phyloP scores from a whole-genome alignment of 495 filamentous ascomycete species.

The Cetradonia linearis region DNA sequence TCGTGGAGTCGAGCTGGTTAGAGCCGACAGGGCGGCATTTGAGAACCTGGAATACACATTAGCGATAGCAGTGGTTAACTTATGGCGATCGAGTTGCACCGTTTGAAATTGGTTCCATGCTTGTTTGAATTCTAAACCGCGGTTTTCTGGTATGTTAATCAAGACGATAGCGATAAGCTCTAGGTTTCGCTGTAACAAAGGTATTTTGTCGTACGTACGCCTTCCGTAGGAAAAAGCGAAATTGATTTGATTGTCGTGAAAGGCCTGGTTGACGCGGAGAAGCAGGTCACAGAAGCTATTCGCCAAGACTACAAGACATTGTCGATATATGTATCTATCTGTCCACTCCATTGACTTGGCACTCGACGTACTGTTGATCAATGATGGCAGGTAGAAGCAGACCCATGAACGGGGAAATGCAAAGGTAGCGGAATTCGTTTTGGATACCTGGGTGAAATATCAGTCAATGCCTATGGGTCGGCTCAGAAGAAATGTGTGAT shows the following conservation, averaged over 20 bases:
- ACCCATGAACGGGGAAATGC: conserved; percentile 1
- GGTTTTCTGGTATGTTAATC: not conserved
- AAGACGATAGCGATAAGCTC: conserved; percentile 2
- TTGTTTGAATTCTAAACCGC: not conserved
- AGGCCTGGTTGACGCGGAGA: not conserved
- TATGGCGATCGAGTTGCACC: not conserved
- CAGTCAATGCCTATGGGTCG: not conserved
- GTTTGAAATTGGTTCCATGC: not conserved
- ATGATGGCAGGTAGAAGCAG: not conserved
- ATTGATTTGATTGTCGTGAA: not conserved
- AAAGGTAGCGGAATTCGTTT: not conserved
- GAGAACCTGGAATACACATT: not conserved
- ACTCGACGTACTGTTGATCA: not conserved
- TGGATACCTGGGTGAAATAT: not conserved
- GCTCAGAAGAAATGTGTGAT: not conserved
- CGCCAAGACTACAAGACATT: conserved; percentile 3
- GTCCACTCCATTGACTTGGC: not conserved
- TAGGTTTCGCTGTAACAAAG: not conserved
- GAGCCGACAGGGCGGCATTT: not conserved
- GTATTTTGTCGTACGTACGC: not conserved
- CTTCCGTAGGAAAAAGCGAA: not conserved
- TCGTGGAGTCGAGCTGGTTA: not conserved
- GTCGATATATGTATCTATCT: conserved; percentile 1
- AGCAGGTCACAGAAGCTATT: conserved; percentile 7
- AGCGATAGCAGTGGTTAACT: not conserved